phyloP scores from a whole-genome alignment of 148 eudicot species.

The Cornus controversa region DNA sequence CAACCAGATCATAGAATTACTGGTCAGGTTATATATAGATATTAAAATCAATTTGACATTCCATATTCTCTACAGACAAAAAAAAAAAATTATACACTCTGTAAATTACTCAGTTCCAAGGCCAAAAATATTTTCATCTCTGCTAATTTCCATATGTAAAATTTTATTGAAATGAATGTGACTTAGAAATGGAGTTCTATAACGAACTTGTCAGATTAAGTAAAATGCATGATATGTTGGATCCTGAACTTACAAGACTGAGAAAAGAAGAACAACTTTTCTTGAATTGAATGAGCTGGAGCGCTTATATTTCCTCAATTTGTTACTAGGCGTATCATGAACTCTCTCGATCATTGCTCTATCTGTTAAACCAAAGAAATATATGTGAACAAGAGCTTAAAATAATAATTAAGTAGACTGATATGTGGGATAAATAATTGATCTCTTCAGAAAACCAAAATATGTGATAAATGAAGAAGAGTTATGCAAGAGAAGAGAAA shows the following conservation, averaged over 20 bases:
- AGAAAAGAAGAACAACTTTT: constrained; percentile 76
- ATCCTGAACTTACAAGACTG: constrained; percentile 64
- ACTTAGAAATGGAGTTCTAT: background rate
- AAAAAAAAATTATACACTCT: too few species aligned
- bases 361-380: constrained; percentile 38
- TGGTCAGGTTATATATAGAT: background rate
- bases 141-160: background rate
- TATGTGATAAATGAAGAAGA: background rate
- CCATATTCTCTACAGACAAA: background rate
- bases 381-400: background rate
- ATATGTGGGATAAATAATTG: background rate
- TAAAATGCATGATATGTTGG: background rate
- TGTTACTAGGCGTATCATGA: constrained; percentile 53
- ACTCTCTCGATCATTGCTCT: constrained; percentile 46
- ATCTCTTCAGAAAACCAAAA: too few species aligned
- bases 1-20: background rate
- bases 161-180: background rate
- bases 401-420: background rate
- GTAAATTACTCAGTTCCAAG: too few species aligned
- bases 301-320: constrained; percentile 74
- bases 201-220: background rate
- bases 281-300: constrained; percentile 70
- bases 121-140: background rate
- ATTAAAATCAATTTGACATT: background rate
- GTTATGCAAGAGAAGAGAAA: background rate